A percentile compares a stretch with the other conserved stretches of the same genome.
Evolutionary conservation across 1,284 basidiomycete genomes (phyloP).

Genomic region (Ganoderma resinaceum): DNA sequence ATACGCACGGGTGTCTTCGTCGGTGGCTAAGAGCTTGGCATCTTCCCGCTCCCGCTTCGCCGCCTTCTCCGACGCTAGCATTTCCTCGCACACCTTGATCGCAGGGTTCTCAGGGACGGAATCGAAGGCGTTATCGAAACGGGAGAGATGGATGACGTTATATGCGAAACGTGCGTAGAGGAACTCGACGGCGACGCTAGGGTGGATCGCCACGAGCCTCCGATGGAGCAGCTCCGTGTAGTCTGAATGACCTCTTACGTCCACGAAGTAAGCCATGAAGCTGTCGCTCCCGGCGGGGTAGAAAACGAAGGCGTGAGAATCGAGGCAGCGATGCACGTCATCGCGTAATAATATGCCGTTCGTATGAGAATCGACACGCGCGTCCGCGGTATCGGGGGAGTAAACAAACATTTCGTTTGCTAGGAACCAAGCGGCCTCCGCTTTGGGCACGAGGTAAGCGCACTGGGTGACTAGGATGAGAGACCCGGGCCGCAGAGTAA

Average conservation of each 20-base stretch:
- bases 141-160: neutral
- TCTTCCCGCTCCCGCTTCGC: neutral
- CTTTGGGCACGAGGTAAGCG: neutral
- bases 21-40: neutral
- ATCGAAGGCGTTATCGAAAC: neutral
- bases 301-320: neutral
- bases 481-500: neutral
- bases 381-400: neutral
- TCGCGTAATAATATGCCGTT: neutral
- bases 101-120: neutral
- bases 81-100: neutral
- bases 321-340: neutral
- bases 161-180: constrained; percentile 2
- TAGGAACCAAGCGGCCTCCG: neutral
- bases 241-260: neutral
- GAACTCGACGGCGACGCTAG: neutral
- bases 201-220: neutral
- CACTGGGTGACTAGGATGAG: neutral
- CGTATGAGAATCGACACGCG: neutral
- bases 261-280: neutral
- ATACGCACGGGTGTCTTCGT: neutral
- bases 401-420: neutral
- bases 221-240: neutral
- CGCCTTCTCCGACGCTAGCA: neutral
- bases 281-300: neutral